These are phyloP conservation scores for Trichosporon sp. DNA, from an alignment of 1,284 basidiomycete species.

Conservation along the genomic window DNA sequence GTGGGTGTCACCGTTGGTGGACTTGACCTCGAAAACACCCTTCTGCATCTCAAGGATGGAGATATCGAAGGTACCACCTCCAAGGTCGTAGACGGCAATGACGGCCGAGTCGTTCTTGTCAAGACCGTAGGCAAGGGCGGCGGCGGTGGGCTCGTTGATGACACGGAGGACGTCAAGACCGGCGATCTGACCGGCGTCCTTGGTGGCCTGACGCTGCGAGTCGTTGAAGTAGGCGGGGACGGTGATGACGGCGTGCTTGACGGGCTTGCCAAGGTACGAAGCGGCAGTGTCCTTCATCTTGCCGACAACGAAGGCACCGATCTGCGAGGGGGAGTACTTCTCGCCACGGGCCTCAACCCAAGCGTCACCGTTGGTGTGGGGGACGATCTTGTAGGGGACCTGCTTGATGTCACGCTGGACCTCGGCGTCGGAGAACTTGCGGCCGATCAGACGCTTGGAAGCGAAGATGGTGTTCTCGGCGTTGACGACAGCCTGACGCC, in stretches of 20 bases:
- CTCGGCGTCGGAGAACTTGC: slow-evolving; percentile 89
- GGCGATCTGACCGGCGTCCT: slow-evolving; percentile 97
- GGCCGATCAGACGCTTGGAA: slow-evolving; percentile 95
- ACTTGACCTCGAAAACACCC: slow-evolving; percentile 99
- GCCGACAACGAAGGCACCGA: slow-evolving; percentile 78
- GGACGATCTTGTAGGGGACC: slow-evolving; percentile 73
- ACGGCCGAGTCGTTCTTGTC: slow-evolving; percentile 77
- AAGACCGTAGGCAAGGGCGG: slow-evolving; percentile 94
- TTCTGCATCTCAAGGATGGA: slow-evolving; percentile 99
- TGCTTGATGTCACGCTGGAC: slow-evolving; percentile 82
- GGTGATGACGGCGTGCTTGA: slow-evolving; percentile 96
- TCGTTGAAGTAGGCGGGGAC: slow-evolving; percentile 99
- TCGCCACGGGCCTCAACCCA: slow-evolving; percentile 72
- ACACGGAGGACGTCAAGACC: slow-evolving; percentile 96
- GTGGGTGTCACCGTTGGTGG: slow-evolving; percentile 98
- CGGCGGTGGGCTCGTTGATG: slow-evolving; percentile 98
- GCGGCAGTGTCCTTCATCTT: slow-evolving; percentile 98
- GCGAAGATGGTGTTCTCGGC: slow-evolving; percentile 90
- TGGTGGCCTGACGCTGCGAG: slow-evolving; percentile 97
- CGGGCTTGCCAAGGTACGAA: slow-evolving; percentile 85
- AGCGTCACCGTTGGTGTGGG: slow-evolving; percentile 64
- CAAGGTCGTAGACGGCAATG: slow-evolving; percentile 96
- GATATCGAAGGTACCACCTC: slow-evolving; percentile 95
- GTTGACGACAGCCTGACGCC: slow-evolving; percentile 97
- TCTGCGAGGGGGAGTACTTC: slow-evolving; percentile 65